Evolutionary conservation across 2,329 filamentous ascomycete genomes (phyloP).

Genomic region (Ciborinia camelliae): DNA sequence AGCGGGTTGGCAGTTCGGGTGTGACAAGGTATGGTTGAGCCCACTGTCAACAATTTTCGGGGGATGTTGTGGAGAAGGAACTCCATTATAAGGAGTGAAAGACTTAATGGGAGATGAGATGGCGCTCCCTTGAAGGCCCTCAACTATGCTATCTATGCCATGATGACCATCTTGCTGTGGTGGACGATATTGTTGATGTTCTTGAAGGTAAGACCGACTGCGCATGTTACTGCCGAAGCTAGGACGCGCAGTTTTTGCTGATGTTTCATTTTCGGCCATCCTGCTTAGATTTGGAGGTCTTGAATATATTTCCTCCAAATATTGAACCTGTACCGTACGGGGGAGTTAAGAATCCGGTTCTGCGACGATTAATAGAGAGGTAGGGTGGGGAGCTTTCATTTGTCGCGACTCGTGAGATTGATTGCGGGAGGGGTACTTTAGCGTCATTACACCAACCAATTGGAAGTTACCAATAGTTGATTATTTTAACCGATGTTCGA

Average conservation of each 20-base stretch:
- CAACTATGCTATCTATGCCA: conserved; percentile 63
- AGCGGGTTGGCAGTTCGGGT: conserved; percentile 58
- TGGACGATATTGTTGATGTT: conserved; percentile 61
- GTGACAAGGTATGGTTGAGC: conserved; percentile 58
- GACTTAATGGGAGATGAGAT: conserved; percentile 42
- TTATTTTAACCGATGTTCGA: not conserved
- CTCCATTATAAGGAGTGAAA: conserved; percentile 54
- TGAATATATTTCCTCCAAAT: not conserved
- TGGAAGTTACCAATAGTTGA: no score
- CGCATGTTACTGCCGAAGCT: conserved; percentile 44
- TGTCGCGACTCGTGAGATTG: not conserved
- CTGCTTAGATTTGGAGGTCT: not conserved
- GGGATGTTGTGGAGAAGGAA: conserved; percentile 57
- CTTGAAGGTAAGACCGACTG: conserved; percentile 59
- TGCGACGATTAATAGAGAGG: not conserved
- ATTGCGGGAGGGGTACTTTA: not conserved
- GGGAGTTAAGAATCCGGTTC: not conserved
- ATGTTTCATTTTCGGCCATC: conserved; percentile 15
- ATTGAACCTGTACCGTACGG: not conserved
- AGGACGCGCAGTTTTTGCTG: conserved; percentile 29
- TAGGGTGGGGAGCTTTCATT: not conserved
- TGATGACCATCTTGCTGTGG: conserved; percentile 51
- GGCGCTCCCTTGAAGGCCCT: conserved; percentile 46
- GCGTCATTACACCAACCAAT: not conserved
- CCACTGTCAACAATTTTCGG: conserved; percentile 61